These are phyloP conservation scores for Tuber magnatum DNA, from an alignment of 495 filamentous ascomycete species.

Conservation along the genomic window DNA sequence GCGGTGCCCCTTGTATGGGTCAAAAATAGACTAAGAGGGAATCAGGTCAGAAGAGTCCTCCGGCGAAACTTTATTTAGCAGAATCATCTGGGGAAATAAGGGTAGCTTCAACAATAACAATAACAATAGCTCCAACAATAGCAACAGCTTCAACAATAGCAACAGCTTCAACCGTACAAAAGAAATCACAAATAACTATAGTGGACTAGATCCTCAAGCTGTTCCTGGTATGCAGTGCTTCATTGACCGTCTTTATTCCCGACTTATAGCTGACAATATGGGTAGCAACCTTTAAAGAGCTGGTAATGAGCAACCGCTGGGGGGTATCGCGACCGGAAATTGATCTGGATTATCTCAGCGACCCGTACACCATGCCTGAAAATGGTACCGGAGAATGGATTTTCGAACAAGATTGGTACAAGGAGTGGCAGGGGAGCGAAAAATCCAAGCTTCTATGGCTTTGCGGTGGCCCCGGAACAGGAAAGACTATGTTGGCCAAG, in stretches of 20 bases:
- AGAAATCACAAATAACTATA: not conserved
- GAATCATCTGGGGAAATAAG: no score
- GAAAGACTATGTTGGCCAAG: not conserved
- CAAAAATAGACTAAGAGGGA: not conserved
- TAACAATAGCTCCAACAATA: not conserved
- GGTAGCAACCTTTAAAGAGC: not conserved
- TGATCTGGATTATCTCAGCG: not conserved
- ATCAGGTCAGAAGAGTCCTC: not conserved
- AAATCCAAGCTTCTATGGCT: not conserved
- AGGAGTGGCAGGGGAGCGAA: no score
- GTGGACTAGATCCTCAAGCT: not conserved
- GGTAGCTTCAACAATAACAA: no score
- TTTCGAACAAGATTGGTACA: not conserved
- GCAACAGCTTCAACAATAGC: not conserved
- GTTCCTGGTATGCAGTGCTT: not conserved
- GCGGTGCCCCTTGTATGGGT: not conserved
- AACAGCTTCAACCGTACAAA: not conserved
- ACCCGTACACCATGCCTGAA: not conserved
- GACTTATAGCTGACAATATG: slow-evolving; percentile 29
- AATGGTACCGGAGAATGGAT: not conserved
- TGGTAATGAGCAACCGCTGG: not conserved
- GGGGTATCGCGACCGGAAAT: not conserved
- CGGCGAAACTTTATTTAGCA: no score
- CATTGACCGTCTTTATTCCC: not conserved
- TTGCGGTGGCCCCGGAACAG: not conserved